Base-by-base conservation (phyloP, 768 basidiomycete species). In the Calocera cornea region DNA sequence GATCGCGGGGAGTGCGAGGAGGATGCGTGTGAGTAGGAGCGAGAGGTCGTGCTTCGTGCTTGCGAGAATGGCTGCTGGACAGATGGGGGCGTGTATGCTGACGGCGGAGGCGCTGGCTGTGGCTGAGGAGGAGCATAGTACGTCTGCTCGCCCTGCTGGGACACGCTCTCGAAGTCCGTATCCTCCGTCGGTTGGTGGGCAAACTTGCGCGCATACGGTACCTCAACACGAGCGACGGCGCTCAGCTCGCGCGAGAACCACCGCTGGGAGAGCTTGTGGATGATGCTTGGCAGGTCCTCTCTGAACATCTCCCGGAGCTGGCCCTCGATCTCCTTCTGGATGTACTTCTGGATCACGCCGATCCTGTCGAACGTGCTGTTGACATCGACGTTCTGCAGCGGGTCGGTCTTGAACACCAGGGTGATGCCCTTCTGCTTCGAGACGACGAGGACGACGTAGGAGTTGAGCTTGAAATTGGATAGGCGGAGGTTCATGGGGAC, bases 371-470 rank as follows among this genome's bases (percentile, higher is more conserved):
- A 99, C 1, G 95, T 97, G 76, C 89, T 90, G 77, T 90, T 94
- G 75, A 99, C 98, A 74, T 98, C 92, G 65, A 99, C 94, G 71
- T 92, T 91, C 78, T 99, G 94, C 41, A 99, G 83, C 1, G 97
- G 97, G 77, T 99, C 97, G 38, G 97, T 98, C 80, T 98, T 98
- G 86, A 99, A 99, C 29, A 98, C 97, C 65, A 99, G 86, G 0
- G 97, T 98, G 75, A 98, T 97, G 47, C 97, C 97, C 74, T 97
- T 97, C 75, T 94, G 92, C 71, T 92, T 90, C 29, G 95, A 97
- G 67, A 99, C 92, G 72, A 98, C 95, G 68, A 99, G 86, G 71
- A 98, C 95, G 72, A 99, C 90, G 74, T 97, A 97, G 34, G 95
- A 97, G 72, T 86, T 87, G 38, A 99, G 87, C 69, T 87, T 87